Percentiles rank a stretch among this genome's conserved stretches.
Evolutionary conservation across 116 monocot genomes (phyloP).

Genomic region (Trichopus zeylanicus): DNA sequence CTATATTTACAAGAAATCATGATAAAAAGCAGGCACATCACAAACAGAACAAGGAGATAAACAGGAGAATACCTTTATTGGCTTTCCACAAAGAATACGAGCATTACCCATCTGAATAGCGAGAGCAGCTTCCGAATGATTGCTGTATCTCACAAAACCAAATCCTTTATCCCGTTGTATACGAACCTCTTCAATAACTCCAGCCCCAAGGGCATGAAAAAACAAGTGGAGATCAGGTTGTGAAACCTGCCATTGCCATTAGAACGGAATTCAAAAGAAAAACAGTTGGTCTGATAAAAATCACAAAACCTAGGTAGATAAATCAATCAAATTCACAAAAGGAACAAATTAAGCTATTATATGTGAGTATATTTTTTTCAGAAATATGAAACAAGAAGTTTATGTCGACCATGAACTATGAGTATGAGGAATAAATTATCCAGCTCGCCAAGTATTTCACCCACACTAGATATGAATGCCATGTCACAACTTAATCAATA

Average conservation of each 20-base stretch:
- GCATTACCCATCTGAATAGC: conserved; percentile 88
- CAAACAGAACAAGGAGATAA: background rate
- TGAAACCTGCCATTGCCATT: conserved; percentile 44
- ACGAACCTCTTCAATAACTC: conserved; percentile 81
- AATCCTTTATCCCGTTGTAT: conserved; percentile 88
- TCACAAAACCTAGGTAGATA: background rate
- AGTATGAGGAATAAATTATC: background rate
- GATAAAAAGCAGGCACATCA: too few species aligned
- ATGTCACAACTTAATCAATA: too few species aligned
- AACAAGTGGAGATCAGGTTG: conserved; percentile 82
- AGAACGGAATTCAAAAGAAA: background rate
- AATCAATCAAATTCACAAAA: background rate
- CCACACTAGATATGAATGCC: too few species aligned
- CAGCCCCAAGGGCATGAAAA: conserved; percentile 71
- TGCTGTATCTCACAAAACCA: conserved; percentile 94
- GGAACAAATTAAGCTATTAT: too few species aligned
- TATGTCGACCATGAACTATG: too few species aligned
- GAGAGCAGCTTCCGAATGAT: conserved; percentile 82
- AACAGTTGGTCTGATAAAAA: background rate
- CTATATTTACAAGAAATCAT: background rate
- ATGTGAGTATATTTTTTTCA: too few species aligned
- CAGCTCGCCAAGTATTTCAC: too few species aligned
- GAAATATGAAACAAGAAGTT: too few species aligned
- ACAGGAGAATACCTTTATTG: conserved; percentile 59
- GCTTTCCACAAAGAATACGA: conserved; percentile 63